Percentiles rank a stretch among this genome's conserved stretches.
Evolutionary conservation across 2,329 filamentous ascomycete genomes (phyloP).

Genomic region (Colletotrichum tropicale): DNA sequence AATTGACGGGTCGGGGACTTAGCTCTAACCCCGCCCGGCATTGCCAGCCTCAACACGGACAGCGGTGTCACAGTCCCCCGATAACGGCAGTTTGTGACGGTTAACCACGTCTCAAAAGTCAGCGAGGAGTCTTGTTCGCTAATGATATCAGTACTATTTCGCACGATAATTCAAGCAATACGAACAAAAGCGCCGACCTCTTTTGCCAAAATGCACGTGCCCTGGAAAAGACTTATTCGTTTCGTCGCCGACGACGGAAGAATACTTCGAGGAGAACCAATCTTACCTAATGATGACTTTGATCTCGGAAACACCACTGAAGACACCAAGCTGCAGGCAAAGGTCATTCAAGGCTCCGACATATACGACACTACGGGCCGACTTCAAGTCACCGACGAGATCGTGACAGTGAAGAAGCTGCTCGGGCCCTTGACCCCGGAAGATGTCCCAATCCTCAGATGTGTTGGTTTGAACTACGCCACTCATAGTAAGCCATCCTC

Average conservation of each 20-base stretch:
- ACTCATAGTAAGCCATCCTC: slow-evolving; percentile 49
- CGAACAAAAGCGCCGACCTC: slow-evolving; percentile 23
- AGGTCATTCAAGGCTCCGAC: slow-evolving; percentile 54
- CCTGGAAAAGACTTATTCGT: slow-evolving; percentile 59
- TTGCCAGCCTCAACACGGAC: neutral
- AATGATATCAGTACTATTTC: accelerated
- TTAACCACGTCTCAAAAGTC: neutral
- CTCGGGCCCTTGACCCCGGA: slow-evolving; percentile 54
- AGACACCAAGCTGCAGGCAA: slow-evolving; percentile 53
- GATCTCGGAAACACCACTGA: slow-evolving; percentile 54
- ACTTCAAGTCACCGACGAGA: slow-evolving; percentile 57
- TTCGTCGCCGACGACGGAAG: slow-evolving; percentile 57
- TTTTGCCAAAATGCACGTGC: slow-evolving; percentile 29
- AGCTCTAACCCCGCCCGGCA: neutral
- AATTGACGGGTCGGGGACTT: neutral
- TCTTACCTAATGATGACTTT: slow-evolving; percentile 46
- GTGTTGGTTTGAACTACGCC: slow-evolving; percentile 64
- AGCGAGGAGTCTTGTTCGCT: neutral
- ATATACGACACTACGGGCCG: slow-evolving; percentile 49
- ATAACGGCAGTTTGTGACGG: neutral
- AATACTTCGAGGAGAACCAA: slow-evolving; percentile 55
- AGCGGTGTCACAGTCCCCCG: neutral
- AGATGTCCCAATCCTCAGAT: slow-evolving; percentile 61
- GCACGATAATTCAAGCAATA: neutral
- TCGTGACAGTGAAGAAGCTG: slow-evolving; percentile 56